Conservation (phyloP, 495 filamentous ascomycete species). For the Apodospora peruviana region DNA sequence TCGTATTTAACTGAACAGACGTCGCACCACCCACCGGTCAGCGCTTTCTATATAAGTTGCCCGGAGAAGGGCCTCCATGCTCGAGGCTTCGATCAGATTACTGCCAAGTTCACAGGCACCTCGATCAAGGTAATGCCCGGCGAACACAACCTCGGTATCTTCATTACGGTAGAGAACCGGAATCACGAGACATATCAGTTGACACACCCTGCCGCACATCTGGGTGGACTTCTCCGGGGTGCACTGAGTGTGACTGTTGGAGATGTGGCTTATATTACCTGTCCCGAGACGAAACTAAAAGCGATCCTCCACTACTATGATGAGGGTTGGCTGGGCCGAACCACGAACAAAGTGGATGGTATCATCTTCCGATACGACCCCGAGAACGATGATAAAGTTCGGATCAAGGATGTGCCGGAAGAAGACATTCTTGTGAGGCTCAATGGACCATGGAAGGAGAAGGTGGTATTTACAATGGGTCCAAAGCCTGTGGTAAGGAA, state of each 20-base stretch:
- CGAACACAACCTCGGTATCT: constrained; percentile 91
- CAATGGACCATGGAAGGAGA: constrained; percentile 73
- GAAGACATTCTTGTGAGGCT: constrained; percentile 78
- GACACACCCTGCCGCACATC: constrained; percentile 88
- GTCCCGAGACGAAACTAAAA: constrained; percentile 81
- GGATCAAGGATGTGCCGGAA: constrained; percentile 78
- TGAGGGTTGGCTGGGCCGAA: constrained; percentile 88
- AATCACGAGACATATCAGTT: constrained; percentile 89
- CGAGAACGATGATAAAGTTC: constrained; percentile 66
- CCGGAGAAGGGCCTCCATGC: constrained; percentile 86
- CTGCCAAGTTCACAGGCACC: constrained; percentile 95
- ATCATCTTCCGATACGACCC: constrained; percentile 86
- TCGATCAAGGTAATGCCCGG: constrained; percentile 87
- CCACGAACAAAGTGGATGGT: constrained; percentile 86
- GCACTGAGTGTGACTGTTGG: constrained; percentile 78
- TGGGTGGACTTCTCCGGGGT: constrained; percentile 82
- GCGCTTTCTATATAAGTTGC: constrained; percentile 91
- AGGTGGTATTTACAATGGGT: constrained; percentile 47
- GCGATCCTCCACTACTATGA: constrained; percentile 87
- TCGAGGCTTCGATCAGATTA: constrained; percentile 89
- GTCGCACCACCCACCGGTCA: constrained; percentile 97
- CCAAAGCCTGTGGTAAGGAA: constrained; percentile 45
- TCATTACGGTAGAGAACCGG: constrained; percentile 74
- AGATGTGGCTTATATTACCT: constrained; percentile 81
- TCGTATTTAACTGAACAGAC: constrained; percentile 96